Base-by-base conservation (phyloP, 129 eudicot species). In the Kitagawia praeruptora region DNA sequence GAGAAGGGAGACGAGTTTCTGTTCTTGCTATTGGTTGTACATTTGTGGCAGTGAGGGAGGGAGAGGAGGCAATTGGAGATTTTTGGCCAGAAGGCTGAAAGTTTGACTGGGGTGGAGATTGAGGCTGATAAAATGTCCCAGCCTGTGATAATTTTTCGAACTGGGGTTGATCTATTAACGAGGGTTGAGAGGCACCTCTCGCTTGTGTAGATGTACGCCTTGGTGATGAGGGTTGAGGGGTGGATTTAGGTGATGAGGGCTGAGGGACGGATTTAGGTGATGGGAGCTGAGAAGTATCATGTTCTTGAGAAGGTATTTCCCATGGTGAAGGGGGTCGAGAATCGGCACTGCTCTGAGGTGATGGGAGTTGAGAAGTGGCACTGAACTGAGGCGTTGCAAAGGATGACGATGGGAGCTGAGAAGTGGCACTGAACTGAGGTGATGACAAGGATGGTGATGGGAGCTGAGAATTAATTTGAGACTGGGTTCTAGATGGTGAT, bases 351-450 rank as follows among this genome's bases (percentile, higher is more conserved):
- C 80, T 21, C 64, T 80, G 85, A 49, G 81, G 16, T 19, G 70
- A 56, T 51, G 70, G 45, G 44, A 41, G 34, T 10, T 51, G 80
- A 70, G 75, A 70, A 37, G n/a, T 38, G n/a, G 75, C 25, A 70
- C 75, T 70, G 77, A 82, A 27, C 39, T 77, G 85, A 49, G 81
- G 16, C 14, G 70, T 41, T 42, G 70, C 42, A 37, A 46, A 85
- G 34, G 88, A 54, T 25, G 88, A 90, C 28, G 87, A 80, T 56
- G 71, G 9, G n/a, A 81, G 86, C 79, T 66, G 79, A 27, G 84
- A 81, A 53, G 74, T 37, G 18, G 53, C 46, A 21, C 28, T 72
- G 16, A 79, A 27, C 63, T 80, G 85, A 49, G 80, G 16, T 25
- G 70, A 56, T 49, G 58, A 42, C 49, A 42, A 85, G 51, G 88